These are phyloP conservation scores for Teunomyces kruisii DNA, from an alignment of 805 yeast genomes.

Conservation along the genomic window DNA sequence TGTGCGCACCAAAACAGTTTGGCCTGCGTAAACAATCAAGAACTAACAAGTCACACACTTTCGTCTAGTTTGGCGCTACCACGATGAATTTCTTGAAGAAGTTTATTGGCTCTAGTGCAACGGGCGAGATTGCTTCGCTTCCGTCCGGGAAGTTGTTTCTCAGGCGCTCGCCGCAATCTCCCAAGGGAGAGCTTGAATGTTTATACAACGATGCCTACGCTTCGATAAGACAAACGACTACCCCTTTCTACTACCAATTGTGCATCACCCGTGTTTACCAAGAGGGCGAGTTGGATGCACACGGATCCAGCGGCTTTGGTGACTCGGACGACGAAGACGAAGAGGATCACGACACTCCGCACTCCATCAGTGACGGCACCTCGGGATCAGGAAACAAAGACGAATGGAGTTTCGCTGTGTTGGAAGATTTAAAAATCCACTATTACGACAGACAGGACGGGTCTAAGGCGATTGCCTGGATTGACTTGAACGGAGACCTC, in stretches of 20 bases:
- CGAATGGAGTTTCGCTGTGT: constrained; percentile 71
- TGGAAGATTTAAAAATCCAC: constrained; percentile 57
- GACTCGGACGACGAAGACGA: constrained; percentile 43
- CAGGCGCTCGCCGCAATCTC: constrained; percentile 72
- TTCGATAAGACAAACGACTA: constrained; percentile 64
- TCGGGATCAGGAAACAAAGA: constrained; percentile 40
- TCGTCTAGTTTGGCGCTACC: neutral
- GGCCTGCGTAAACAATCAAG: neutral
- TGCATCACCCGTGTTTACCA: constrained; percentile 66
- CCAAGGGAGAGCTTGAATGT: constrained; percentile 84
- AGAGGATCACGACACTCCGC: constrained; percentile 22
- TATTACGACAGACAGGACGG: constrained; percentile 54
- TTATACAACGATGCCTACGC: constrained; percentile 79
- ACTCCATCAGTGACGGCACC: constrained; percentile 25
- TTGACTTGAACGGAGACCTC: constrained; percentile 77
- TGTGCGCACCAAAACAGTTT: neutral
- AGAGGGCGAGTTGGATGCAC: constrained; percentile 63
- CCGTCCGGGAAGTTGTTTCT: constrained; percentile 80
- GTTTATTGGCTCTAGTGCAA: constrained; percentile 55
- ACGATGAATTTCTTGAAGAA: constrained; percentile 72
- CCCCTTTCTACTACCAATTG: constrained; percentile 66
- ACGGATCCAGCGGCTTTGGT: constrained; percentile 36
- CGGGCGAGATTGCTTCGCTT: constrained; percentile 63
- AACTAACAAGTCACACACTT: neutral
- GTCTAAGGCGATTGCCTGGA: constrained; percentile 68